A percentile compares a stretch with the other conserved stretches of the same genome.
Evolutionary conservation across 1,284 basidiomycete species (phyloP).

Genomic region (Rhodotorula sp.): DNA sequence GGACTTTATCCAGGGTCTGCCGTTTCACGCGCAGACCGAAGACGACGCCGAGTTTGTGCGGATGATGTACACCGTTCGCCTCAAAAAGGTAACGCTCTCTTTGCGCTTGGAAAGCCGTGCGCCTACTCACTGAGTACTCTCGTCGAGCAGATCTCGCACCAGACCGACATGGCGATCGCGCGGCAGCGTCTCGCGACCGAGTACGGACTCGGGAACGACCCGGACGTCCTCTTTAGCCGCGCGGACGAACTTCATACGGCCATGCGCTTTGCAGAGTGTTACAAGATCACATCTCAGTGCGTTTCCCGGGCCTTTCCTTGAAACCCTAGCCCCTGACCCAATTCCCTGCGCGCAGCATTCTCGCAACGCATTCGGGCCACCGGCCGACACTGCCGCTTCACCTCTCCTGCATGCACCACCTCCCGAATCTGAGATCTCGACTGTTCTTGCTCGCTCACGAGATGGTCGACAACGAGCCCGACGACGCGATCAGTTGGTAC

Average conservation of each 20-base stretch:
- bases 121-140: constrained; percentile 10
- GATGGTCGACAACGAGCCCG: constrained; percentile 88
- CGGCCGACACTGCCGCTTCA: constrained; percentile 85
- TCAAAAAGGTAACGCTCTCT: constrained; percentile 65
- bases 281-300: constrained; percentile 77
- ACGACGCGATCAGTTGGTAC: constrained; percentile 93
- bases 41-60: constrained; percentile 87
- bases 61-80: constrained; percentile 83
- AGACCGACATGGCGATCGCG: constrained; percentile 74
- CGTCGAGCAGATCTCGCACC: constrained; percentile 64
- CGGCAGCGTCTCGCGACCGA: constrained; percentile 71
- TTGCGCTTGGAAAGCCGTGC: not conserved
- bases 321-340: not conserved
- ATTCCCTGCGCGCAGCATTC: constrained; percentile 60
- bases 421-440: constrained; percentile 82
- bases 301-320: constrained; percentile 16
- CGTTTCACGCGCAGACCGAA: constrained; percentile 75
- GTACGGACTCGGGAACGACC: constrained; percentile 79
- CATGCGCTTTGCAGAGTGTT: constrained; percentile 93
- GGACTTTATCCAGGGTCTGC: constrained; percentile 85
- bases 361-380: constrained; percentile 76
- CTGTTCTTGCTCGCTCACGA: constrained; percentile 95
- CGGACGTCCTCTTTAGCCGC: constrained; percentile 86
- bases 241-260: constrained; percentile 86
- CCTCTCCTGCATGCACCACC: constrained; percentile 95